Percentiles rank a stretch among this genome's conserved stretches.
Evolutionary conservation across 495 filamentous ascomycete species (phyloP).

Genomic region (Umbilicaria muhlenbergii): DNA sequence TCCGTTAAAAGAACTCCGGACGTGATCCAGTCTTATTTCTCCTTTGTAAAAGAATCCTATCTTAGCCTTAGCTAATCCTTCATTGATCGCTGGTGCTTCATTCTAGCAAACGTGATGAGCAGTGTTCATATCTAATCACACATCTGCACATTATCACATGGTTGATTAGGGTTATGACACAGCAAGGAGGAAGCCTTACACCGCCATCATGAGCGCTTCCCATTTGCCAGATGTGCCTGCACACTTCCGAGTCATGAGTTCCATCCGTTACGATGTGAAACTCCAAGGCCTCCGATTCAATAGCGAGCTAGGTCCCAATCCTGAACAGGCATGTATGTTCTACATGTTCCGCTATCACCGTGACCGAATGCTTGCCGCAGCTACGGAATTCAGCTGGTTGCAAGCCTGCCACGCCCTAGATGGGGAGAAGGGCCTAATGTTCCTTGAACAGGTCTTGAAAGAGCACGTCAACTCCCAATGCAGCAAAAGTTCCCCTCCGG

Average conservation of each 20-base stretch:
- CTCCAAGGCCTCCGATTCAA: slow-evolving; percentile 22
- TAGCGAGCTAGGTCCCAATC: slow-evolving; percentile 10
- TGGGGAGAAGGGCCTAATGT: slow-evolving; percentile 26
- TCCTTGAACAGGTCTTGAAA: slow-evolving; percentile 14
- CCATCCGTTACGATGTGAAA: slow-evolving; percentile 56
- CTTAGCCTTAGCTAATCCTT: too few relatives aligned
- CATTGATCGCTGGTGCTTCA: too few relatives aligned
- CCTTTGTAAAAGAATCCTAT: too few relatives aligned
- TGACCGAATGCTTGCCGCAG: slow-evolving; percentile 66
- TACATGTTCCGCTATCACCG: slow-evolving; percentile 76
- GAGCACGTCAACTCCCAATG: slow-evolving; percentile 10
- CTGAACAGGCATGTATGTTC: slow-evolving; percentile 36
- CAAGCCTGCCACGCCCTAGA: slow-evolving; percentile 24
- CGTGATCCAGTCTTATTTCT: too few relatives aligned
- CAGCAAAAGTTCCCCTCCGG: background rate
- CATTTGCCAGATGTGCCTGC: too few relatives aligned
- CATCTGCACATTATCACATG: too few relatives aligned
- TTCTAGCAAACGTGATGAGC: too few relatives aligned
- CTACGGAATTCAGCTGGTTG: slow-evolving; percentile 39
- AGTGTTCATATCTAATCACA: too few relatives aligned
- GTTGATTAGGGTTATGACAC: too few relatives aligned
- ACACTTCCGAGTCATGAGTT: slow-evolving; percentile 49
- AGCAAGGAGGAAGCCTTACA: too few relatives aligned
- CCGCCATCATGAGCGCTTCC: too few relatives aligned
- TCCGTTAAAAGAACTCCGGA: too few relatives aligned